Evolutionary conservation across 169 alveolate genomes (phyloP).

Genomic region (Eimeria mitis): DNA sequence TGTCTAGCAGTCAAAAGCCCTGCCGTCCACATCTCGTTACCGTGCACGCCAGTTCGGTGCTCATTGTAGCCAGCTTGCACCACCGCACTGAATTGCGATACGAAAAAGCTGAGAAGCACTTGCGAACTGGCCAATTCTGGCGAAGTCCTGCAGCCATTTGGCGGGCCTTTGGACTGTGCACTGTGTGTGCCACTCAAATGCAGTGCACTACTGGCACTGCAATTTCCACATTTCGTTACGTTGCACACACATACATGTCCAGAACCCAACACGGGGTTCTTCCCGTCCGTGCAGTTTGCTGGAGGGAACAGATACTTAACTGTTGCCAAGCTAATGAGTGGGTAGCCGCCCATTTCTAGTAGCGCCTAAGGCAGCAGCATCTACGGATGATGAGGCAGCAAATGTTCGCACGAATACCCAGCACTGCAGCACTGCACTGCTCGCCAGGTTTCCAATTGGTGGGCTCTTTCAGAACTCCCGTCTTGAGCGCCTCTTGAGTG

Average conservation of each 20-base stretch:
- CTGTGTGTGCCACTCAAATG: slow-evolving; percentile 12
- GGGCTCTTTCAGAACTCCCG: neutral
- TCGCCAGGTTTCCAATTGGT: neutral
- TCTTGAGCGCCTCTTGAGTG: slow-evolving; percentile 24
- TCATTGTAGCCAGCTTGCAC: neutral
- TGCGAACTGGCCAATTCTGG: neutral
- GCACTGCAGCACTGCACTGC: neutral
- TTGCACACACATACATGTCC: neutral
- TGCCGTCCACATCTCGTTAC: neutral
- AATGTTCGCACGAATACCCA: neutral
- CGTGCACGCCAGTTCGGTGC: neutral
- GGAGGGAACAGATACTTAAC: neutral
- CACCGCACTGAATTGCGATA: neutral
- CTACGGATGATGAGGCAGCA: neutral
- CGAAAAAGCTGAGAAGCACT: neutral
- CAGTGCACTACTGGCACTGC: neutral
- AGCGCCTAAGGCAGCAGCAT: neutral
- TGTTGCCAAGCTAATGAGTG: neutral
- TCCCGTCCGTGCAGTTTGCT: neutral
- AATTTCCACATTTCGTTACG: neutral
- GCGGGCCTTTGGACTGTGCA: neutral
- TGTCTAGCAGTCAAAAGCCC: slow-evolving; percentile 1
- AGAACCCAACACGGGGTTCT: neutral
- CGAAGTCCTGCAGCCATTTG: neutral
- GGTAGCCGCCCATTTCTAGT: neutral